Evolutionary conservation across 148 eudicot genomes (phyloP), one percentile per base, ranked within the genome.

Genomic region (Fagopyrum esculentum): DNA sequence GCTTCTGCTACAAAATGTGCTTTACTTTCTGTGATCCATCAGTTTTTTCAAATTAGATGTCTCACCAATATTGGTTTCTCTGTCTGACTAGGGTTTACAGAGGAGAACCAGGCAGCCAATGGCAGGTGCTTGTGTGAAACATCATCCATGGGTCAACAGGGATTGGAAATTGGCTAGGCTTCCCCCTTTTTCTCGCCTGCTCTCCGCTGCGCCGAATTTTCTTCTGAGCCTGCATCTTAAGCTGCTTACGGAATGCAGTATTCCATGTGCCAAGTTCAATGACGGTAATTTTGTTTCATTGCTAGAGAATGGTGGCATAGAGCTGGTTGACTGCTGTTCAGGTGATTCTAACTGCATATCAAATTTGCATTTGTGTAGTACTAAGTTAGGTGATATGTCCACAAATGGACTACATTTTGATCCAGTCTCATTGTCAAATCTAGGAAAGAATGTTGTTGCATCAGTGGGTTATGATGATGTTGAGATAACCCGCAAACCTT

Each of bases 161-260:
- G 82, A 77, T 76, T 81, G 72, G 71, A 85, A 79, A 80, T 83
- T 44, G 47, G 87, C 81, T 57, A 82, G 71, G 29, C 79, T 87
- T 75, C 88, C 87, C 69, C 80, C 90, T 45, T 82, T 86, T 85
- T 84, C 93, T 76, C 83, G 87, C 61, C 82, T 91, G n/a, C 89
- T 87, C 79, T 55, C 82, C 80, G 87, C 97, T 69, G 90, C 96
- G 4, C 97, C 93, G 68, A 80, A 82, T 60, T 85, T 86, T 79
- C 87, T 94, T 77, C 77, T 87, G 43, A 85, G 83, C 77, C 83
- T 92, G 73, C 97, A 92, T 83, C 88, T 95, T 73, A 85, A 86
- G 83, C 78, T 88, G 77, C 86, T 92, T 57, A 87, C 92, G 94
- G 88, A 92, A 75, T 86, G 77, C 56, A 86, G 83, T 81, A 76